Percentiles rank a stretch among this genome's conserved stretches.
These are phyloP conservation scores for Apiospora phragmitis DNA, from an alignment of 2,329 filamentous ascomycete genomes.

Conservation along the genomic window DNA sequence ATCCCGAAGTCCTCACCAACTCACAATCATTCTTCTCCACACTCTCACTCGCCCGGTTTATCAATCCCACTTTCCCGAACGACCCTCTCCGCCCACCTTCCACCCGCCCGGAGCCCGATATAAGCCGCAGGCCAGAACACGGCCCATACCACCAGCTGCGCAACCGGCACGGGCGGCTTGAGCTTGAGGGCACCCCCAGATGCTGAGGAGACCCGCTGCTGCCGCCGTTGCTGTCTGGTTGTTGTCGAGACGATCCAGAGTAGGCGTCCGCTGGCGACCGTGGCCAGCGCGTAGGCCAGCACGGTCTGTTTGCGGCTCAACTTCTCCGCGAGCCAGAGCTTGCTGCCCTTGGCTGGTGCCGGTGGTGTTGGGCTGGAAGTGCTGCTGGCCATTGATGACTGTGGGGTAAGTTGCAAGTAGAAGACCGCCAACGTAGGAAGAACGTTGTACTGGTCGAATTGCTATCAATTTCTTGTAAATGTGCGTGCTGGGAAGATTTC, in stretches of 20 bases:
- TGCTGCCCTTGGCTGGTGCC: not conserved
- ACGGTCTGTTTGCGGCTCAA: not conserved
- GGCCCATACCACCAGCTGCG: slow-evolving; percentile 16
- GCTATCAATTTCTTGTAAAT: not conserved
- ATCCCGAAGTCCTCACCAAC: not conserved
- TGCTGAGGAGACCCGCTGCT: not conserved
- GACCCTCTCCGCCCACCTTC: slow-evolving; percentile 13
- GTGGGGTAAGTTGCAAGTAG: not conserved
- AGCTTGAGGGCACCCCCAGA: not conserved
- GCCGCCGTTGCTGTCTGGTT: slow-evolving; percentile 7
- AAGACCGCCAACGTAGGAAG: not conserved
- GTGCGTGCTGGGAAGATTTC: not conserved
- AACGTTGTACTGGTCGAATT: not conserved
- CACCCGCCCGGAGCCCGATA: slow-evolving; percentile 8
- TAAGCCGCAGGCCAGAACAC: slow-evolving; percentile 16
- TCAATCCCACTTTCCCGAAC: slow-evolving; percentile 13
- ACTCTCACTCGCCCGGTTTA: not conserved
- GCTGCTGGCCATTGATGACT: not conserved
- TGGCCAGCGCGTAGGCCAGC: not conserved
- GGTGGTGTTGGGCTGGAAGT: not conserved
- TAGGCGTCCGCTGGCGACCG: not conserved
- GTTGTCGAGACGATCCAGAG: not conserved
- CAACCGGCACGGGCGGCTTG: not conserved
- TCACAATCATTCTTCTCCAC: not conserved
- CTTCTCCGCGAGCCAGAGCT: slow-evolving; percentile 8